Evolutionary conservation across 2,329 filamentous ascomycete genomes (phyloP).

Genomic region (Fusarium sp.): DNA sequence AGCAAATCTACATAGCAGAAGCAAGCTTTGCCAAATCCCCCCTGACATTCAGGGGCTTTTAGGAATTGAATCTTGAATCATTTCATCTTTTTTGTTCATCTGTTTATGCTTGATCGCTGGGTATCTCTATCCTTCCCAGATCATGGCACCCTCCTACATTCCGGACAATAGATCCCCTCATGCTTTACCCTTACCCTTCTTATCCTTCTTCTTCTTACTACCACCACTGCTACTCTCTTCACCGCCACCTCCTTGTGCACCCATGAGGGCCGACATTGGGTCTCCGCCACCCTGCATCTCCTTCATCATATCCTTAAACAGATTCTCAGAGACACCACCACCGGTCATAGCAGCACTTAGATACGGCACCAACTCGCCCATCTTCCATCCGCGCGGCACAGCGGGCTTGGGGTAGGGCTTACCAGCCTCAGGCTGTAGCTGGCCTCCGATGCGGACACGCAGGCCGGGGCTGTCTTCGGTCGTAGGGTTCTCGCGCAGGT

Average conservation of each 20-base stretch:
- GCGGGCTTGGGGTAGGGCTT: constrained; percentile 77
- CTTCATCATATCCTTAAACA: constrained; percentile 96
- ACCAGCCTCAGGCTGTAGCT: constrained; percentile 69
- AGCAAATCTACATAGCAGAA: constrained; percentile 25
- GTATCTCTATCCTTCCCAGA: constrained; percentile 36
- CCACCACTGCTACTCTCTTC: constrained; percentile 44
- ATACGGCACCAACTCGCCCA: constrained; percentile 83
- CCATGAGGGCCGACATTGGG: constrained; percentile 57
- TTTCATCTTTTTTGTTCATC: constrained; percentile 30
- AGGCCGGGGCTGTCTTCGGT: constrained; percentile 74
- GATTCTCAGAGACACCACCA: constrained; percentile 92
- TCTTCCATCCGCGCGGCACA: constrained; percentile 90
- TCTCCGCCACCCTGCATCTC: constrained; percentile 76
- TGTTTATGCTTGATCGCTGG: constrained; percentile 31
- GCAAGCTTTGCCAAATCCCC: constrained; percentile 25
- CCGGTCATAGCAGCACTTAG: constrained; percentile 91
- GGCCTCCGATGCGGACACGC: constrained; percentile 76
- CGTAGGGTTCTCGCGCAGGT: constrained; percentile 82
- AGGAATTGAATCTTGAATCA: constrained; percentile 21
- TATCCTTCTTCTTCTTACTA: constrained; percentile 59
- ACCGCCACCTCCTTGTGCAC: constrained; percentile 47
- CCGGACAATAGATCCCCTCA: constrained; percentile 16
- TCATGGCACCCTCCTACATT: constrained; percentile 2
- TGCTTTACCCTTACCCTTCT: constrained; percentile 57
- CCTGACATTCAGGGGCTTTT: neutral